A percentile compares a stretch with the other conserved stretches of the same genome.
Evolutionary conservation across 1,284 basidiomycete genomes (phyloP).

Genomic region (Ceratorhiza oryzae-sativae): DNA sequence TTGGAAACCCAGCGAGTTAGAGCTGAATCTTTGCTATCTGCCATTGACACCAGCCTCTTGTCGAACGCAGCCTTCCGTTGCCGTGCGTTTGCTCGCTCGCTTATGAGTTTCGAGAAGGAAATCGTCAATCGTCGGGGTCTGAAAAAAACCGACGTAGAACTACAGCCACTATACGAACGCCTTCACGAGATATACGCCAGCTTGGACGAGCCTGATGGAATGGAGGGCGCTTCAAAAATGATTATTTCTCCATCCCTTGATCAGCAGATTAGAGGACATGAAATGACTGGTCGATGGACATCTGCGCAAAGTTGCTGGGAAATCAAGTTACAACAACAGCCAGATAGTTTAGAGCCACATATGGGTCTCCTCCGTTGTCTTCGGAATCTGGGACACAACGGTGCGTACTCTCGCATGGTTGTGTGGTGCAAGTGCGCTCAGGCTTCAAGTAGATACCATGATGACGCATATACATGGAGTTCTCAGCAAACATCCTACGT

Average conservation of each 20-base stretch:
- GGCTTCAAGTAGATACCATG: slow-evolving; percentile 74
- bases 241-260: slow-evolving; percentile 92
- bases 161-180: slow-evolving; percentile 86
- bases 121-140: slow-evolving; percentile 64
- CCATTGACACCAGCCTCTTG: slow-evolving; percentile 88
- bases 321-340: slow-evolving; percentile 89
- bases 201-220: slow-evolving; percentile 97
- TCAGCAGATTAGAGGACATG: slow-evolving; percentile 98
- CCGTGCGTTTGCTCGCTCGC: slow-evolving; percentile 90
- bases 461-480: slow-evolving; percentile 95
- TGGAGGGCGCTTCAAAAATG: slow-evolving; percentile 95
- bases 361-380: slow-evolving; percentile 91
- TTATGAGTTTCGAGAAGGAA: slow-evolving; percentile 94
- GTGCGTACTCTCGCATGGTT: slow-evolving; percentile 54
- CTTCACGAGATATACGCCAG: slow-evolving; percentile 96
- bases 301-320: slow-evolving; percentile 99
- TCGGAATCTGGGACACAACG: slow-evolving; percentile 95
- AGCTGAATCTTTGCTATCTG: slow-evolving; percentile 81
- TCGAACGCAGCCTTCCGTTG: slow-evolving; percentile 94
- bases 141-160: slow-evolving; percentile 57
- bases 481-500: slow-evolving; percentile 83
- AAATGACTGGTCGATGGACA: slow-evolving; percentile 97
- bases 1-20: slow-evolving; percentile 65
- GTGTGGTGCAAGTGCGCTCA: background rate
- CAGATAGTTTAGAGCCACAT: slow-evolving; percentile 89